Evolutionary conservation across 352 stramenopile genomes (phyloP).

Genomic region (Pythium brachiatum): DNA sequence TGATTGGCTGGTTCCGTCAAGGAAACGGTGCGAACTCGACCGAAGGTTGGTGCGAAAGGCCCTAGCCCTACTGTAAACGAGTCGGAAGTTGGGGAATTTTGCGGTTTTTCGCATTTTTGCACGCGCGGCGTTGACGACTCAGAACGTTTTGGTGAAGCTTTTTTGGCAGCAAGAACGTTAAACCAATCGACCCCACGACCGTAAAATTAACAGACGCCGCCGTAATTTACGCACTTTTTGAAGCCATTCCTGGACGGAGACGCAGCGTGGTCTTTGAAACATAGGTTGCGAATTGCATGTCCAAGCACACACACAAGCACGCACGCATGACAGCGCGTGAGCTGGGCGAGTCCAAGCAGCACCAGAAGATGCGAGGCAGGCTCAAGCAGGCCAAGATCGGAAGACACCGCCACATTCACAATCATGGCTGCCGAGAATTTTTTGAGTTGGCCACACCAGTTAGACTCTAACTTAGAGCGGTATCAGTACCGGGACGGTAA

Average conservation of each 20-base stretch:
- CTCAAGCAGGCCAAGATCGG: too few relatives aligned
- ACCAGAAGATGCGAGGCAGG: too few relatives aligned
- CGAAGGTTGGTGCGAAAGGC: not conserved
- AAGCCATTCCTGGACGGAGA: conserved; percentile 4
- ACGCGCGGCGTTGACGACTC: not conserved
- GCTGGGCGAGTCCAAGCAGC: too few relatives aligned
- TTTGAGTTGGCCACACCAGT: too few relatives aligned
- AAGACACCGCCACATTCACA: too few relatives aligned
- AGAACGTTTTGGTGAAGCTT: conserved; percentile 2
- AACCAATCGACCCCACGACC: conserved; percentile 17
- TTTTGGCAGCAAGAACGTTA: conserved; percentile 17
- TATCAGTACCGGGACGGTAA: too few relatives aligned
- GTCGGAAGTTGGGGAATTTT: too few relatives aligned
- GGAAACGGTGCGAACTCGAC: conserved; percentile 17
- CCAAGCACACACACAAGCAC: conserved; percentile 5
- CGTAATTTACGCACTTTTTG: conserved; percentile 15
- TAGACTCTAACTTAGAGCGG: too few relatives aligned
- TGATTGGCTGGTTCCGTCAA: conserved; percentile 31
- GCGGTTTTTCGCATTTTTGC: conserved; percentile 2
- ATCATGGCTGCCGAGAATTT: too few relatives aligned
- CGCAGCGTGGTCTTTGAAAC: not conserved
- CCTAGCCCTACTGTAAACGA: not conserved
- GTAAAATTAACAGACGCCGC: conserved; percentile 22
- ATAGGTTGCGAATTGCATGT: not conserved
- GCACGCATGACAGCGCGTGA: too few relatives aligned